These are phyloP conservation scores for Penicillium riverlandense DNA, from an alignment of 495 filamentous ascomycete species.

Conservation along the genomic window DNA sequence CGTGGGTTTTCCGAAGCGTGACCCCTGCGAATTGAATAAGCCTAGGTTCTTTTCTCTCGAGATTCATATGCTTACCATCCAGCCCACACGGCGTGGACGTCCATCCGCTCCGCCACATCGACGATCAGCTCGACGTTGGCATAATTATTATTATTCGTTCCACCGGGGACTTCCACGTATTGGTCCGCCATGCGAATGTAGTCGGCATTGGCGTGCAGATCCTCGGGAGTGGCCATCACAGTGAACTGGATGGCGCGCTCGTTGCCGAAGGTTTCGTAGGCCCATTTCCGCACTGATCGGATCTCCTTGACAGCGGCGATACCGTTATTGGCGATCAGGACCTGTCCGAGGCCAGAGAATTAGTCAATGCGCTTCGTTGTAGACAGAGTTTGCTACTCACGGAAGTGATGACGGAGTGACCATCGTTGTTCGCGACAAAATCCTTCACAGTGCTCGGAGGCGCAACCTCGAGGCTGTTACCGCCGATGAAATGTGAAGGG, in stretches of 20 bases:
- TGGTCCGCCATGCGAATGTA: slow-evolving; percentile 99
- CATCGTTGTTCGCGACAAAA: slow-evolving; percentile 81
- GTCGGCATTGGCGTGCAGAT: slow-evolving; percentile 94
- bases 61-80: slow-evolving; percentile 64
- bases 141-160: slow-evolving; percentile 99
- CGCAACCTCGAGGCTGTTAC: slow-evolving; percentile 77
- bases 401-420: slow-evolving; percentile 96
- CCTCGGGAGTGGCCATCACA: slow-evolving; percentile 99
- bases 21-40: slow-evolving; percentile 51
- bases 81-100: slow-evolving; percentile 97
- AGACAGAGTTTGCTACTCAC: slow-evolving; percentile 43
- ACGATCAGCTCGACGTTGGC: slow-evolving; percentile 99
- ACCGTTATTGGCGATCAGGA: slow-evolving; percentile 99
- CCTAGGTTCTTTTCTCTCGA: background rate
- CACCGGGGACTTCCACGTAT: slow-evolving; percentile 97
- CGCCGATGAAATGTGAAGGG: slow-evolving; percentile 90
- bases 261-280: slow-evolving; percentile 98
- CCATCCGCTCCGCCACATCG: slow-evolving; percentile 97
- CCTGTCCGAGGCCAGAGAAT: slow-evolving; percentile 40
- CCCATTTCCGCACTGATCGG: slow-evolving; percentile 97
- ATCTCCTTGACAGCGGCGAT: slow-evolving; percentile 99
- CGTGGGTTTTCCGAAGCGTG: slow-evolving; percentile 99
- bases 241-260: slow-evolving; percentile 98
- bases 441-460: slow-evolving; percentile 80
- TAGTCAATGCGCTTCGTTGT: no score